phyloP scores from a whole-genome alignment of 2,329 filamentous ascomycete genomes.

The Meredithiella fracta region DNA sequence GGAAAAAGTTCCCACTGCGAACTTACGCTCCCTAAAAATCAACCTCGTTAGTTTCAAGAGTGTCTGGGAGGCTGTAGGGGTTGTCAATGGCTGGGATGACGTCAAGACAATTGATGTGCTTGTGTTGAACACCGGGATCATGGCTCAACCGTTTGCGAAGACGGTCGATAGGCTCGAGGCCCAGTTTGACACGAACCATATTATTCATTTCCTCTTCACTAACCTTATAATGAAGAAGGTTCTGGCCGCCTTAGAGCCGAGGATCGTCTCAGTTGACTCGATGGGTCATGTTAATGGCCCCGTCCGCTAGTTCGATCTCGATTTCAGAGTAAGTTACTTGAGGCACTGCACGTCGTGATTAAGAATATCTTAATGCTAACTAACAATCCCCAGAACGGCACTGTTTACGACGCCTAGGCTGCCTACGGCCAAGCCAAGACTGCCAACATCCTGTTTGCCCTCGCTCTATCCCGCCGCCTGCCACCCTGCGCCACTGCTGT shows the following conservation, averaged over 20 bases:
- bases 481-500: constrained; percentile 3
- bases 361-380: no score
- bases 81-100: constrained; percentile 18
- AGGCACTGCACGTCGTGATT: no score
- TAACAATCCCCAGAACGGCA: not conserved
- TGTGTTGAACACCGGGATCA: constrained; percentile 28
- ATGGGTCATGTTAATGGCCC: constrained; percentile 19
- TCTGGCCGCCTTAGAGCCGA: constrained; percentile 4
- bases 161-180: constrained; percentile 27
- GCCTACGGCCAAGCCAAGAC: constrained; percentile 20
- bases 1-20: constrained; percentile 2
- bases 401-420: constrained; percentile 15
- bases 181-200: constrained; percentile 29
- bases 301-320: constrained; percentile 22
- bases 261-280: constrained; percentile 28
- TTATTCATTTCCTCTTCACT: constrained; percentile 31
- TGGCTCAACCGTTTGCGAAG: constrained; percentile 21
- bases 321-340: constrained; percentile 15
- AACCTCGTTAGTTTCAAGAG: constrained; percentile 24
- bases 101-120: constrained; percentile 21
- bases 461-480: constrained; percentile 14
- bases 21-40: constrained; percentile 15
- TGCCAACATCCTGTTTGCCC: constrained; percentile 19
- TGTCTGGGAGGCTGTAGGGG: constrained; percentile 23
- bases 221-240: constrained; percentile 22